phyloP scores from a whole-genome alignment of 2,329 filamentous ascomycete species.

The Aspergillus quadricinctus region DNA sequence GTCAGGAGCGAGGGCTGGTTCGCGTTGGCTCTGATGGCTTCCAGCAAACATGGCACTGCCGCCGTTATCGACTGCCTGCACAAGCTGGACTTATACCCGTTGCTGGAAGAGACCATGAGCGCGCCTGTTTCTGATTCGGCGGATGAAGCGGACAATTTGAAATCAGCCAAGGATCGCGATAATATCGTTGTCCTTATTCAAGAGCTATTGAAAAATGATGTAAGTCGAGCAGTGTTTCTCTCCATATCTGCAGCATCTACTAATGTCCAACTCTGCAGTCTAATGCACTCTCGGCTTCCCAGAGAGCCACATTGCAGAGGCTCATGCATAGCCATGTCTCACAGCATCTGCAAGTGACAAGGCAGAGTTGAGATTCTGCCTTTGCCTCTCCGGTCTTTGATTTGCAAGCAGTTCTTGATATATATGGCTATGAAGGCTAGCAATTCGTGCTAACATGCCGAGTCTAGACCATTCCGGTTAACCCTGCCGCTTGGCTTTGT shows the following conservation, averaged over 20 bases:
- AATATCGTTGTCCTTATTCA: constrained; percentile 39
- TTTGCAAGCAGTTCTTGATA: neutral
- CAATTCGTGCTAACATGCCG: neutral
- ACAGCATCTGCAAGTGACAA: constrained; percentile 14
- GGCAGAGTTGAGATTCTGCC: neutral
- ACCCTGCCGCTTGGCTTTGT: neutral
- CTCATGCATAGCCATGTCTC: constrained; percentile 24
- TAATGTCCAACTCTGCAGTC: constrained; percentile 18
- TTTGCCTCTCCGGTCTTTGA: neutral
- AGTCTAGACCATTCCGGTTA: neutral
- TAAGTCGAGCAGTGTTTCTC: constrained; percentile 19
- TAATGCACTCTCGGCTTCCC: constrained; percentile 22
- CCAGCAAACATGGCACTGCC: constrained; percentile 26
- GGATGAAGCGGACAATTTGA: constrained; percentile 21
- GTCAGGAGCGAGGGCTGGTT: constrained; percentile 48
- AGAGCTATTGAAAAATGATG: constrained; percentile 36
- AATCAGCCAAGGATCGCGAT: constrained; percentile 36
- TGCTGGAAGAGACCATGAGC: constrained; percentile 31
- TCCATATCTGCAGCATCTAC: neutral
- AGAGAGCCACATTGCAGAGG: constrained; percentile 25
- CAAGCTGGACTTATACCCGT: constrained; percentile 29
- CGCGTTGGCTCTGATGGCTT: constrained; percentile 45
- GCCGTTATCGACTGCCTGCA: constrained; percentile 34
- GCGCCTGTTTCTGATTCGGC: constrained; percentile 13
- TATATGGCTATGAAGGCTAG: neutral